These are phyloP conservation scores for Vigna trinervia DNA, from an alignment of 306 rosid species.

Conservation along the genomic window DNA sequence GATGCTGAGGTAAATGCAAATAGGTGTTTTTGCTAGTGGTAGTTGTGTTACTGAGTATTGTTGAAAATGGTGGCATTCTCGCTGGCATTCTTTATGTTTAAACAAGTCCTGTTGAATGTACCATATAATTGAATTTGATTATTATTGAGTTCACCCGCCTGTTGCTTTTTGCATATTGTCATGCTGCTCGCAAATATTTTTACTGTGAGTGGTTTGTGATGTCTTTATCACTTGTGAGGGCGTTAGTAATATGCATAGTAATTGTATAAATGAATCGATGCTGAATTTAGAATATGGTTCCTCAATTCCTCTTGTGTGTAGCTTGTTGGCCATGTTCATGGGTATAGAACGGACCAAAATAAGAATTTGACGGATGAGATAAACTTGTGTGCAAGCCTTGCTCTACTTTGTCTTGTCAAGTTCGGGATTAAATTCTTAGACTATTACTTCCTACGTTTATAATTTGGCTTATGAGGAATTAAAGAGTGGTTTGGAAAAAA, in stretches of 20 bases:
- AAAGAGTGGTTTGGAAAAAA: not conserved
- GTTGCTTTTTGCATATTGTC: conserved; percentile 9
- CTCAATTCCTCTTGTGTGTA: not conserved
- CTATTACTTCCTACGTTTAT: not conserved
- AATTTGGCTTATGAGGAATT: not conserved
- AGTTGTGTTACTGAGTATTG: conserved; percentile 7
- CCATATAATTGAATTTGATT: conserved; percentile 16
- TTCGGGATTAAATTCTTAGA: not conserved
- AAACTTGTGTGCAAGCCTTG: not conserved
- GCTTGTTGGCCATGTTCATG: conserved; percentile 15
- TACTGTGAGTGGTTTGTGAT: not conserved
- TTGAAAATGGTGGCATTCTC: not conserved
- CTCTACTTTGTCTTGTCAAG: not conserved
- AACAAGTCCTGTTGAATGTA: conserved; percentile 2
- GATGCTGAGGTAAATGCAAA: conserved; percentile 75
- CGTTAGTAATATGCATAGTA: conserved; percentile 11
- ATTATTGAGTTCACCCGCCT: conserved; percentile 8
- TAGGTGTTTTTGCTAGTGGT: conserved; percentile 15
- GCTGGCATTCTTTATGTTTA: not conserved
- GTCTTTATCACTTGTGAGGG: conserved; percentile 6
- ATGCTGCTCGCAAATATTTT: conserved; percentile 3
- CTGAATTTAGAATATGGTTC: conserved; percentile 7
- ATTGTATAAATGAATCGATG: not conserved
- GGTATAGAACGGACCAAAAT: conserved; percentile 2
- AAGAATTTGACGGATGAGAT: not conserved